These are phyloP conservation scores for Geotrichum restrictum DNA, from an alignment of 1,139 yeast species.

Conservation along the genomic window DNA sequence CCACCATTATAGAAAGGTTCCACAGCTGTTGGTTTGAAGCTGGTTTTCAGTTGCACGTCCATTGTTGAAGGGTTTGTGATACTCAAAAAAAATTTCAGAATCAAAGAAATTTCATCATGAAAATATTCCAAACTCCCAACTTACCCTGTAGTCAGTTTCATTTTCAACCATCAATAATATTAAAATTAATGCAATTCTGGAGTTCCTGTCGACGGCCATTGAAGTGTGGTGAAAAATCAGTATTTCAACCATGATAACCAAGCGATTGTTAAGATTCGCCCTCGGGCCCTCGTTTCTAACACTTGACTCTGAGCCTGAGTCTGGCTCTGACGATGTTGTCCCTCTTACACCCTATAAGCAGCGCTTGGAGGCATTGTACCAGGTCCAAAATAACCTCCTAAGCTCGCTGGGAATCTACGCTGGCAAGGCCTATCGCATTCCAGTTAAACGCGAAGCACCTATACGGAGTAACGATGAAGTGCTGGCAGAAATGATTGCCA, in stretches of 20 bases:
- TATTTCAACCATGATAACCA: conserved; percentile 27
- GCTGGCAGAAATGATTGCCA: too few species aligned
- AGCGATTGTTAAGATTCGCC: conserved; percentile 31
- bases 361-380: not conserved
- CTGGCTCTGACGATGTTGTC: not conserved
- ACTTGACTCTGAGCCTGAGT: conserved; percentile 14
- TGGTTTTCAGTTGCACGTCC: conserved; percentile 34
- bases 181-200: too few species aligned
- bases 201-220: too few species aligned
- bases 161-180: not conserved
- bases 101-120: not conserved
- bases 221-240: too few species aligned
- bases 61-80: conserved; percentile 1
- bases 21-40: conserved; percentile 47
- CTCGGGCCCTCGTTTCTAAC: conserved; percentile 31
- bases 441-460: not conserved
- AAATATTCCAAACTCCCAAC: conserved; percentile 10
- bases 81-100: conserved; percentile 5
- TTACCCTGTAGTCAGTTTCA: conserved; percentile 3
- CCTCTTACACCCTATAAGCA: not conserved
- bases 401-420: conserved; percentile 7
- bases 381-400: conserved; percentile 1
- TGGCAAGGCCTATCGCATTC: conserved; percentile 2
- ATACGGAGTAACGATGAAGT: too few species aligned
- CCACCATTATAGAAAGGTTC: conserved; percentile 86